Conservation (phyloP, 345 rosid species). For the Brassica rapa region DNA sequence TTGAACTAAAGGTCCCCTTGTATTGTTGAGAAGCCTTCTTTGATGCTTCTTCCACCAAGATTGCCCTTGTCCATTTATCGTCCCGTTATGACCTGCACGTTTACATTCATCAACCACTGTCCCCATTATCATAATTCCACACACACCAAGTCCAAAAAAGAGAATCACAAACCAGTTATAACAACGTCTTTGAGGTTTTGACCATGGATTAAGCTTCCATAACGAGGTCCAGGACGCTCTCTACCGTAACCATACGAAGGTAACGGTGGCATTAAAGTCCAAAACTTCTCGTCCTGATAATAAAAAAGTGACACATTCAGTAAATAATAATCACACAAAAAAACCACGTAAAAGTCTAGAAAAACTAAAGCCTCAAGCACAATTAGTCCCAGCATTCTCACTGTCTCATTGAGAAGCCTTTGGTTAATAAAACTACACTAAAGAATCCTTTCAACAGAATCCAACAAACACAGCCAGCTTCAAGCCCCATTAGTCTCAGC, state of each 20-base stretch:
- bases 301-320: background rate
- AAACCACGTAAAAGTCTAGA: background rate
- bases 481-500: background rate
- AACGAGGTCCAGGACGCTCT: slow-evolving; percentile 71
- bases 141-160: slow-evolving; percentile 6
- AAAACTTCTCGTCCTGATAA: slow-evolving; percentile 58
- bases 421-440: background rate
- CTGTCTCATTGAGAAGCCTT: slow-evolving; percentile 3
- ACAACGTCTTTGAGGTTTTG: slow-evolving; percentile 70
- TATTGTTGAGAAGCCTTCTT: slow-evolving; percentile 89
- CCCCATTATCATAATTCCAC: slow-evolving; percentile 44
- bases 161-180: slow-evolving; percentile 52
- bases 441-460: no score
- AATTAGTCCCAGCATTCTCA: background rate
- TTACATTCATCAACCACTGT: background rate
- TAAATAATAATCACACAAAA: background rate
- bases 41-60: slow-evolving; percentile 96
- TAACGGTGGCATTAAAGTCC: slow-evolving; percentile 69
- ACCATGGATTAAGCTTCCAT: slow-evolving; percentile 72
- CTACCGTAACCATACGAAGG: slow-evolving; percentile 76
- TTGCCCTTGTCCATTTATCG: slow-evolving; percentile 94
- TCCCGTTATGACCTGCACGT: slow-evolving; percentile 84
- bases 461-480: background rate
- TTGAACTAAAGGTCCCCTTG: slow-evolving; percentile 94
- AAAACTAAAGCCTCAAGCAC: background rate